These are phyloP conservation scores for Diplodia sapinea DNA, from an alignment of 2,329 filamentous ascomycete species.

Conservation along the genomic window DNA sequence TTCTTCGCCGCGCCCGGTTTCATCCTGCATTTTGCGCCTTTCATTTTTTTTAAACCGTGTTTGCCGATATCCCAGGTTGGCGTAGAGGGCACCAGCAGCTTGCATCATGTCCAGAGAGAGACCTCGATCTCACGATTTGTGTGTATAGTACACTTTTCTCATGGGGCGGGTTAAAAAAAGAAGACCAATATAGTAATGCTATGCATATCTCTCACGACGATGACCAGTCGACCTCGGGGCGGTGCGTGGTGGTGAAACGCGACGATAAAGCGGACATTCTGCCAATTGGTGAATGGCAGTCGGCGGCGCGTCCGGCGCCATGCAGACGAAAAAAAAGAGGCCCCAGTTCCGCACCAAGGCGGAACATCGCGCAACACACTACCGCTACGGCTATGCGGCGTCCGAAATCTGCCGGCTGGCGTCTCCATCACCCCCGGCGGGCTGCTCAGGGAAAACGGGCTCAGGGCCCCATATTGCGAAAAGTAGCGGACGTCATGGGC, in stretches of 20 bases:
- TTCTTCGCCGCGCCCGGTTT: slow-evolving; percentile 12
- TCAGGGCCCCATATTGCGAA: neutral
- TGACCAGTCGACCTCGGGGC: neutral
- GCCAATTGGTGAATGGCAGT: slow-evolving; percentile 24
- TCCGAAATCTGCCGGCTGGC: slow-evolving; percentile 18
- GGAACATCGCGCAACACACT: slow-evolving; percentile 20
- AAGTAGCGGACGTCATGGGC: slow-evolving; percentile 24
- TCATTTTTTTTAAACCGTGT: slow-evolving; percentile 8
- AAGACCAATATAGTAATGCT: slow-evolving; percentile 29
- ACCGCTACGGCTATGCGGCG: slow-evolving; percentile 14
- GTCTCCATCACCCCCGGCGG: neutral
- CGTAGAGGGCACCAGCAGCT: slow-evolving; percentile 30
- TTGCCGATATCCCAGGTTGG: slow-evolving; percentile 29
- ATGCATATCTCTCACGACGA: slow-evolving; percentile 26
- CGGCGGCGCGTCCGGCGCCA: slow-evolving; percentile 21
- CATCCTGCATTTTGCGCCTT: slow-evolving; percentile 1
- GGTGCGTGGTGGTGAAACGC: slow-evolving; percentile 16
- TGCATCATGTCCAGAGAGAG: slow-evolving; percentile 26
- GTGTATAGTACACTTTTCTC: slow-evolving; percentile 25
- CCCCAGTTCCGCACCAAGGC: neutral
- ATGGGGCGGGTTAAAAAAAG: slow-evolving; percentile 28
- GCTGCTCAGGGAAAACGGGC: slow-evolving; percentile 2
- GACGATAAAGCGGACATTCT: slow-evolving; percentile 8
- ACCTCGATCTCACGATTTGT: slow-evolving; percentile 24
- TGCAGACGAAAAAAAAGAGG: slow-evolving; percentile 3